These are phyloP conservation scores for Komagataella ulmi DNA, from an alignment of 805 yeast species.

Conservation along the genomic window DNA sequence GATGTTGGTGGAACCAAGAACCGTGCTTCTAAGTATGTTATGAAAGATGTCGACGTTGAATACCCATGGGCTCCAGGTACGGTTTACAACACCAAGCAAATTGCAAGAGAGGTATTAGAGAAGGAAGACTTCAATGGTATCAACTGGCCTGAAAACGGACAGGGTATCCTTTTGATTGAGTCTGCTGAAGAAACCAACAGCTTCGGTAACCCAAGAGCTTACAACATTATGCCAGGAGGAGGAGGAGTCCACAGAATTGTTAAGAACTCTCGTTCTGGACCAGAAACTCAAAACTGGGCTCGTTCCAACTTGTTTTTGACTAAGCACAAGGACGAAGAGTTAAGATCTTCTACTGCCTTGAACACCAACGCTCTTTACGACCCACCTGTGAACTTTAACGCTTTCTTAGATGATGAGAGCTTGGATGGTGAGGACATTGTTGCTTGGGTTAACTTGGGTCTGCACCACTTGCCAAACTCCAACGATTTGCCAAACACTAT, in stretches of 20 bases:
- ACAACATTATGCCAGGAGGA: constrained; percentile 12
- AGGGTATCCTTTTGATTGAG: constrained; percentile 11
- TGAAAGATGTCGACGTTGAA: constrained; percentile 6
- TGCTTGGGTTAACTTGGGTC: constrained; percentile 14
- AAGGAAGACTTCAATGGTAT: constrained; percentile 7
- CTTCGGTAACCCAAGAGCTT: constrained; percentile 17
- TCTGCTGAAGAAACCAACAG: constrained; percentile 10
- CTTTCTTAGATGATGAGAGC: constrained; percentile 13
- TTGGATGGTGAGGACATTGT: constrained; percentile 15
- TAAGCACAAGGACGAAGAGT: constrained; percentile 12
- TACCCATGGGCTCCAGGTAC: constrained; percentile 15
- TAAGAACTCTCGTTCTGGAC: not conserved
- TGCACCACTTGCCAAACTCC: constrained; percentile 17
- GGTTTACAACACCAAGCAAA: constrained; percentile 8
- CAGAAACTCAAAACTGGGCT: constrained; percentile 9
- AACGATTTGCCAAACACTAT: constrained; percentile 17
- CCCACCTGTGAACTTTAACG: constrained; percentile 11
- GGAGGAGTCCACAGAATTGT: constrained; percentile 7
- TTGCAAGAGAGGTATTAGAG: constrained; percentile 6
- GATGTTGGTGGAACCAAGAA: constrained; percentile 14
- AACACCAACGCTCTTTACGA: constrained; percentile 14
- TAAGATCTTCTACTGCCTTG: constrained; percentile 9
- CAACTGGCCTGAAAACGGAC: constrained; percentile 8
- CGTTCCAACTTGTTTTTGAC: constrained; percentile 10
- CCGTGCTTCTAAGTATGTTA: constrained; percentile 7